phyloP scores from a whole-genome alignment of 2,329 filamentous ascomycete species.

The Periconia digitata region DNA sequence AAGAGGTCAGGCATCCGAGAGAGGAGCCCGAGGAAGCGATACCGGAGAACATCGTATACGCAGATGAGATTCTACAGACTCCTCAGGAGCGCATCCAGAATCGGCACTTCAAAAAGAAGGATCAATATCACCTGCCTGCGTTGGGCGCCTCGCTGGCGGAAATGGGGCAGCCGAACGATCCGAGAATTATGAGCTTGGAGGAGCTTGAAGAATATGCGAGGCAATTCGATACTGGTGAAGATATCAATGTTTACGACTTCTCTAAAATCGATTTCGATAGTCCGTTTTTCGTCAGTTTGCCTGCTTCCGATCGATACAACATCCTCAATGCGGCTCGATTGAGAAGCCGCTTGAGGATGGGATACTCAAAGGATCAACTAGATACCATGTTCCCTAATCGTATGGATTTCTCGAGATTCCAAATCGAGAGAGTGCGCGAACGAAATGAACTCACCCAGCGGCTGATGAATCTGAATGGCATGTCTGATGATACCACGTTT shows the following conservation, averaged over 20 bases:
- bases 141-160: constrained; percentile 74
- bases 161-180: constrained; percentile 90
- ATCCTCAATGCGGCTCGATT: constrained; percentile 93
- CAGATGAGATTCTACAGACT: constrained; percentile 83
- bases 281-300: constrained; percentile 90
- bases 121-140: constrained; percentile 93
- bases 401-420: constrained; percentile 95
- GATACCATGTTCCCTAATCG: constrained; percentile 96
- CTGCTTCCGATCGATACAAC: constrained; percentile 89
- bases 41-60: constrained; percentile 79
- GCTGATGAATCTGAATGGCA: constrained; percentile 90
- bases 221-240: constrained; percentile 89
- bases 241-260: constrained; percentile 87
- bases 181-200: constrained; percentile 92
- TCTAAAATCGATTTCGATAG: constrained; percentile 98
- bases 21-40: constrained; percentile 64
- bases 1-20: constrained; percentile 42
- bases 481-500: constrained; percentile 74
- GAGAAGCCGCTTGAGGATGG: constrained; percentile 88
- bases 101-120: constrained; percentile 83
- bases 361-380: constrained; percentile 91
- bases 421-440: constrained; percentile 91
- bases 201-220: constrained; percentile 92
- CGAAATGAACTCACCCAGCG: constrained; percentile 93
- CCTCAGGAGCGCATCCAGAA: constrained; percentile 72